phyloP scores from a whole-genome alignment of 176 grass and related monocot genomes.

The Oryza meridionalis region DNA sequence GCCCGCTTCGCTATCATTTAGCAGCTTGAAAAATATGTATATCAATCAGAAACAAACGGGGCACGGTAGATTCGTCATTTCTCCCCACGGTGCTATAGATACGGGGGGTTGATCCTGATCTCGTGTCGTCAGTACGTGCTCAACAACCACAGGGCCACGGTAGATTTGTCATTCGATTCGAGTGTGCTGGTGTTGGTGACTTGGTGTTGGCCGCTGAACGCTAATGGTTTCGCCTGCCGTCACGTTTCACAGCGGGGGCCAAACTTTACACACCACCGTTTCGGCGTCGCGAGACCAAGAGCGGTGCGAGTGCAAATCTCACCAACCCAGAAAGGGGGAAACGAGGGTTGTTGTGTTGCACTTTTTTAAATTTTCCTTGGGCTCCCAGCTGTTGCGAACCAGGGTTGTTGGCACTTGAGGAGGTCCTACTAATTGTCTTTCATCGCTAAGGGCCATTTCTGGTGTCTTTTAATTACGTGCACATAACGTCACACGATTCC shows the following conservation, averaged over 20 bases:
- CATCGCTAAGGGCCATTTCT: neutral
- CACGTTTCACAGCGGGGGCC: neutral
- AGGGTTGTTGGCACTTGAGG: constrained; percentile 29
- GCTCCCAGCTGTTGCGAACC: neutral
- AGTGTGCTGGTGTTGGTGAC: neutral
- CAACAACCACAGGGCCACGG: neutral
- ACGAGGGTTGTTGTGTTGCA: constrained; percentile 21
- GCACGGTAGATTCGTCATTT: neutral
- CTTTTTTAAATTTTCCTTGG: neutral
- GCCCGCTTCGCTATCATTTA: no score
- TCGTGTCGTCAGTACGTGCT: neutral
- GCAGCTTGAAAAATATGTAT: no score
- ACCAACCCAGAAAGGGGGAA: constrained; percentile 31
- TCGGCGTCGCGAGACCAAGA: neutral
- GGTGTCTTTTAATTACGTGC: constrained; percentile 13
- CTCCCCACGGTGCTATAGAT: neutral
- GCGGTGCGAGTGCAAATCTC: constrained; percentile 4
- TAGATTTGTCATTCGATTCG: no score
- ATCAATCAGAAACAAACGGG: no score
- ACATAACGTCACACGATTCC: neutral
- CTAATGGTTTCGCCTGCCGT: neutral
- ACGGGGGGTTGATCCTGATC: neutral
- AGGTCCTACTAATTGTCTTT: neutral
- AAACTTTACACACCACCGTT: neutral
- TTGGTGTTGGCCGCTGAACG: neutral